These are phyloP conservation scores for Yamadazyma taylorii DNA, from an alignment of 1,139 yeast genomes.

Conservation along the genomic window DNA sequence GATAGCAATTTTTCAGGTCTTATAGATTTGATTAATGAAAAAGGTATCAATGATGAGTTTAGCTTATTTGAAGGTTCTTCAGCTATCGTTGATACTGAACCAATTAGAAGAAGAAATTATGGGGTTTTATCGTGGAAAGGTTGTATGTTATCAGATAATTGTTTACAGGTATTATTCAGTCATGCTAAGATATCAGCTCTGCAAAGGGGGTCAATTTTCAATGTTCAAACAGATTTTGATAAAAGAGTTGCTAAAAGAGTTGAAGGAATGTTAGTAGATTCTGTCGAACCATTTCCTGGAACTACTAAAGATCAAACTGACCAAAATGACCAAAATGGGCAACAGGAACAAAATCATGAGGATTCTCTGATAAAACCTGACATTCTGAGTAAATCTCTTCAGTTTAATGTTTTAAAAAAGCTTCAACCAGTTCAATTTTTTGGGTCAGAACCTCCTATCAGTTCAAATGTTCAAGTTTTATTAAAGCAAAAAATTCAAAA, in stretches of 20 bases:
- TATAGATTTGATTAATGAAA: constrained; percentile 7
- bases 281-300: constrained; percentile 6
- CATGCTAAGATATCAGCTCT: constrained; percentile 2
- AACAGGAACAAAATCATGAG: too few species aligned
- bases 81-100: constrained; percentile 8
- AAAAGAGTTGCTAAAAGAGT: background rate
- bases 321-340: too few species aligned
- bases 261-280: constrained; percentile 1
- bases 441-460: background rate
- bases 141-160: constrained; percentile 25
- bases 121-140: constrained; percentile 43
- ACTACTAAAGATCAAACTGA: background rate
- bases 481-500: constrained; percentile 30
- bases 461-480: constrained; percentile 1
- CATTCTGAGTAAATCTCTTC: background rate
- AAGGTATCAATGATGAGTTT: constrained; percentile 5
- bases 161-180: constrained; percentile 2
- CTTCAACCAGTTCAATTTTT: background rate
- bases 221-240: background rate
- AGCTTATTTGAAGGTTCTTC: constrained; percentile 3
- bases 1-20: background rate
- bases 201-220: background rate
- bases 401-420: background rate
- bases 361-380: too few species aligned
- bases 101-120: constrained; percentile 21